Evolutionary conservation across 441 rosid species (phyloP), one percentile per base, ranked within the genome.

Genomic region (Hura crepitans): DNA sequence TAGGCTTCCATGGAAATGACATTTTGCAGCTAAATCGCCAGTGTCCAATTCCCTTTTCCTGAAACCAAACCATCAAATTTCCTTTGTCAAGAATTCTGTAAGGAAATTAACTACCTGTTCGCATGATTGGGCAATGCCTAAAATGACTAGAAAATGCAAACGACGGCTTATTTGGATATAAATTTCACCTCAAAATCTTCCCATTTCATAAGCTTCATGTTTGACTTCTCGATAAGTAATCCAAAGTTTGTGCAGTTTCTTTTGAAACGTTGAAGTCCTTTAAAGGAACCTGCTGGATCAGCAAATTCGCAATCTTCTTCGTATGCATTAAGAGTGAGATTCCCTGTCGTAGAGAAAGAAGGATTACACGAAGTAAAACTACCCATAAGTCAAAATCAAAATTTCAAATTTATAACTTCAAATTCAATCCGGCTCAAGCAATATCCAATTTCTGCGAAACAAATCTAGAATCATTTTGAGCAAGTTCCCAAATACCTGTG

Each of bases 1-100:
- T 91, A 39, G 98, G 98, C 82, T 81, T 88, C 98, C 98, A 93
- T 18, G 98, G 98, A 75, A 93, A 91, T 28, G 91, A 82, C 98
- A 93, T 88, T 71, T 84, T 80, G 75, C 97, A 93, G 72, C 88
- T 89, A 72, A 94, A 94, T 47, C 85, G 80, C 98, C 97, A 93
- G 55, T 90, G 93, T 53, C 97, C 98, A 42, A 91, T 78, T 81
- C 96, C 95, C 79, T 88, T 94, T 68, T 88, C 86, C 98, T 94
- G 84, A 55, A 73, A 33, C 47, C 58, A 74, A 71, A 77, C 47
- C 25, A 25, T 18, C 33, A 55, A 55, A 25, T 23, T 25, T 1
- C 22, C 12, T 2, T 10, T 50, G 10, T 33, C 13, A 65, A 54
- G 28, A 57, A 39, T 27, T 25, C 8, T 11, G 13, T 20, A 55